Conservation (phyloP, 2,329 filamentous ascomycete genomes). For the Cordyceps farinosa region DNA sequence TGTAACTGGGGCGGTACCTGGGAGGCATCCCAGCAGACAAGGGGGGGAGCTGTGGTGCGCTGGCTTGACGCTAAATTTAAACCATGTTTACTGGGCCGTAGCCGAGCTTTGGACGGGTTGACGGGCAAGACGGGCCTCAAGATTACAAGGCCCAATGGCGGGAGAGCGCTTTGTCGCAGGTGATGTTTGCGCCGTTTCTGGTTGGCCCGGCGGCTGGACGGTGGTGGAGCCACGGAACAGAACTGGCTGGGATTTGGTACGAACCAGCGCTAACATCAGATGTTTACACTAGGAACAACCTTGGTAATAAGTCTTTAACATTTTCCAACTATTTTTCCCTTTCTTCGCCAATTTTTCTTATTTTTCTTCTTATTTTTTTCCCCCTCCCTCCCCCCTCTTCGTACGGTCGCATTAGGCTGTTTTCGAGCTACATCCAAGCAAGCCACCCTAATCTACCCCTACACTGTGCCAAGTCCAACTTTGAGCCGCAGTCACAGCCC, state of each 20-base stretch:
- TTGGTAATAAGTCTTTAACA: too few species aligned
- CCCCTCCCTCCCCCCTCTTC: too few species aligned
- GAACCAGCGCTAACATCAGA: background rate
- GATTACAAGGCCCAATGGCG: conserved; percentile 1
- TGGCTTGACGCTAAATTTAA: background rate
- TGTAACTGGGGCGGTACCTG: conserved; percentile 4
- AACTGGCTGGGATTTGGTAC: background rate
- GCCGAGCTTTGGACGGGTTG: background rate
- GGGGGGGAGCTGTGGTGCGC: background rate
- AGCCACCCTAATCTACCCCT: too few species aligned
- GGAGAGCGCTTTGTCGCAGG: background rate
- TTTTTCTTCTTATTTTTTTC: too few species aligned
- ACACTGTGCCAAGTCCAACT: too few species aligned
- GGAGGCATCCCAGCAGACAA: background rate
- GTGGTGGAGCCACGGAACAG: background rate
- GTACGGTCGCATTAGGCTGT: too few species aligned
- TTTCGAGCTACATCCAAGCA: too few species aligned
- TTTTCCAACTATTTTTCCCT: too few species aligned
- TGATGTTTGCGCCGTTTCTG: background rate
- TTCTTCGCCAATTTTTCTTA: too few species aligned
- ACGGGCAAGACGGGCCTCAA: background rate
- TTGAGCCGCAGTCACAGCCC: too few species aligned
- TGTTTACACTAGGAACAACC: background rate
- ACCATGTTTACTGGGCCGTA: conserved; percentile 8
- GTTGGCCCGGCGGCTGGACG: background rate